Evolutionary conservation across 148 eudicot species (phyloP), one percentile per base, ranked within the genome.

Genomic region (Fagopyrum esculentum): DNA sequence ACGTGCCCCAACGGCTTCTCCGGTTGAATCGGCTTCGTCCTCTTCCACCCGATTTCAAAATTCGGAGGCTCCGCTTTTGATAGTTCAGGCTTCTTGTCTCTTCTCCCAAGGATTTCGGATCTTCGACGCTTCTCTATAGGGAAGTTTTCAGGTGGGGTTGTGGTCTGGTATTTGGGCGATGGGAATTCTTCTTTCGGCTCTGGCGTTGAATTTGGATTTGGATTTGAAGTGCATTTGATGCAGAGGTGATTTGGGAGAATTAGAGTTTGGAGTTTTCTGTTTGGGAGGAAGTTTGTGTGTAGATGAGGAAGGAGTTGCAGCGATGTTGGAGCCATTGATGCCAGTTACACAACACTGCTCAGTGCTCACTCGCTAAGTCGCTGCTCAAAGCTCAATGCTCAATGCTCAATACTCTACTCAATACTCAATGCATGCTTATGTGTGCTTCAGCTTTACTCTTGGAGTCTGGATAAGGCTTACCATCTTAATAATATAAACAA

Each of bases 1-100:
- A 91, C 87, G 63, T 86, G 86, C 80, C 98, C 98, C 2, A 19
- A 80, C 4, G 96, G 98, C 81, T 93, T 90, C 83, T 93, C 96
- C 50, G 79, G 8, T 4, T 80, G 80, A 11, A 81, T 86, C 4
- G 86, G 85, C 71, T 87, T 89, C 0, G 93, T 93, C 73, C 98
- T 82, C 82, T 93, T 93, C 97, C 98, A 93, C 30, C 98, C 97
- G 3, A 91, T 88, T 82, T 93, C 92, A 35, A 84, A 86, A 69
- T 90, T 93, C 0, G 86, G 89, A 0, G 98, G 98, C 40, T 91
- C 94, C 0, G 87, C 87, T 69, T 88, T 91, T 52, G 80, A 86
- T 0, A 91, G 79, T 16, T 89, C 86, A 0, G 59, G 30, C 61
- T 80, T 74, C 12, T 85, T 19, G 43, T 81, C 84, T 7, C 96